A percentile compares a stretch with the other conserved stretches of the same genome.
These are phyloP conservation scores for Picocystis sp. DNA, from an alignment of 163 green algal species.

Conservation along the genomic window DNA sequence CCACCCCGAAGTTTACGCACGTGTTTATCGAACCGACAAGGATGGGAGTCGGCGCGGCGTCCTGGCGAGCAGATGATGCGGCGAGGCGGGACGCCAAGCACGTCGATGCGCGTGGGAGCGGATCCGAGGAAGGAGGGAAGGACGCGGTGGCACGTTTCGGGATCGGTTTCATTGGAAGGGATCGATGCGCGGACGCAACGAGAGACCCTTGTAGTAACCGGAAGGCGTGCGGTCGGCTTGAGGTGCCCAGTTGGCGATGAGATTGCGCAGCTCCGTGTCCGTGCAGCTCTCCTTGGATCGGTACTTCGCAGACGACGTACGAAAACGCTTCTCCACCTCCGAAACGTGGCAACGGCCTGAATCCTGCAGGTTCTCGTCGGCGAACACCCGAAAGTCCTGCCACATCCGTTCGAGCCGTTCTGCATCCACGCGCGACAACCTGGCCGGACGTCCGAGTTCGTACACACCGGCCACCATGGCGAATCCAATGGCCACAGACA, in stretches of 20 bases:
- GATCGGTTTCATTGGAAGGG: constrained; percentile 7
- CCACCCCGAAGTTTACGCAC: no score
- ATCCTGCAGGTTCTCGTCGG: constrained; percentile 29
- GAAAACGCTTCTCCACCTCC: constrained; percentile 39
- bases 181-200: constrained; percentile 11
- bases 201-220: constrained; percentile 40
- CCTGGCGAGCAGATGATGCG: no score
- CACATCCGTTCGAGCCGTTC: constrained; percentile 40
- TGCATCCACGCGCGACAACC: constrained; percentile 34
- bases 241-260: constrained; percentile 53
- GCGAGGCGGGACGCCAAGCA: no score
- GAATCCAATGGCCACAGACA: constrained; percentile 37
- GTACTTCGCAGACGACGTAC: constrained; percentile 1
- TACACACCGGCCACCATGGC: constrained; percentile 47
- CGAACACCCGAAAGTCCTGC: constrained; percentile 48
- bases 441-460: constrained; percentile 43
- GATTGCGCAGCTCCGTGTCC: constrained; percentile 31
- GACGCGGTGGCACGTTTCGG: no score
- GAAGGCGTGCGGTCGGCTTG: constrained; percentile 27
- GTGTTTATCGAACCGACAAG: no score
- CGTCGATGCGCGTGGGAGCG: no score
- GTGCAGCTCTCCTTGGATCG: constrained; percentile 18
- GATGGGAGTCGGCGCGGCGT: no score
- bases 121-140: no score
- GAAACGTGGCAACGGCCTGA: constrained; percentile 46